Percentiles rank a stretch among this genome's conserved stretches.
These are phyloP conservation scores for Tuber calosporum DNA, from an alignment of 495 filamentous ascomycete genomes.

Conservation along the genomic window DNA sequence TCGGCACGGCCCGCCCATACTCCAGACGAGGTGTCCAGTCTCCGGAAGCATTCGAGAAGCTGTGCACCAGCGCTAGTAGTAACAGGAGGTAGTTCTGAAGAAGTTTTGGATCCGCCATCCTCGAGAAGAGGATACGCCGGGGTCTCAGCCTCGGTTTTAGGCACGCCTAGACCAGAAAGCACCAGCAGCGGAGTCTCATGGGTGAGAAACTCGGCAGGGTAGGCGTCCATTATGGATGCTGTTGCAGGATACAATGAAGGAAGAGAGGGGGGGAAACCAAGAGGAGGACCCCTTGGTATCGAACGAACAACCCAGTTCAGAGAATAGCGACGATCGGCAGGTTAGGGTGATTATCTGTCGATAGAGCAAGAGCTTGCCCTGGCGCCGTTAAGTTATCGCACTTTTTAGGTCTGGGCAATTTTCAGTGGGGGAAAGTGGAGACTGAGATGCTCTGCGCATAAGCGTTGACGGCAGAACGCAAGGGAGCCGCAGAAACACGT, in stretches of 20 bases:
- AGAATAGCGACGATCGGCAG: not conserved
- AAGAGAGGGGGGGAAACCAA: not conserved
- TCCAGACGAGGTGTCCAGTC: conserved; percentile 54
- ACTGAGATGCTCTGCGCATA: conserved; percentile 1
- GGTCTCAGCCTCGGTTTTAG: conserved; percentile 40
- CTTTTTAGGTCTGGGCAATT: not conserved
- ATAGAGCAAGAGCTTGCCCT: not conserved
- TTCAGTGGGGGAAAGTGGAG: not conserved
- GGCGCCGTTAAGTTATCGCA: not conserved
- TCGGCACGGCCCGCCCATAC: conserved; percentile 34
- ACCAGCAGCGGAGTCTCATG: conserved; percentile 76
- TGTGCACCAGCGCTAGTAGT: conserved; percentile 57
- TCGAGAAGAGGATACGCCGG: conserved; percentile 49
- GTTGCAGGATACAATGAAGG: not conserved
- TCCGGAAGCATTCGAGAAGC: conserved; percentile 61
- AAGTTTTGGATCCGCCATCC: conserved; percentile 55
- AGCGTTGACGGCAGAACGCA: not conserved
- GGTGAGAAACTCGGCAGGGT: conserved; percentile 69
- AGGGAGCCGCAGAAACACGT: not conserved
- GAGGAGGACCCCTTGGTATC: not conserved
- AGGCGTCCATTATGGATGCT: conserved; percentile 66
- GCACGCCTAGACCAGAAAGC: conserved; percentile 60
- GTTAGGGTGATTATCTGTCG: not conserved
- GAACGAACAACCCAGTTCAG: not conserved
- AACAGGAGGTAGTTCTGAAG: conserved; percentile 61